phyloP scores from a whole-genome alignment of 1,139 yeast species.

The Suhomyces maxii region DNA sequence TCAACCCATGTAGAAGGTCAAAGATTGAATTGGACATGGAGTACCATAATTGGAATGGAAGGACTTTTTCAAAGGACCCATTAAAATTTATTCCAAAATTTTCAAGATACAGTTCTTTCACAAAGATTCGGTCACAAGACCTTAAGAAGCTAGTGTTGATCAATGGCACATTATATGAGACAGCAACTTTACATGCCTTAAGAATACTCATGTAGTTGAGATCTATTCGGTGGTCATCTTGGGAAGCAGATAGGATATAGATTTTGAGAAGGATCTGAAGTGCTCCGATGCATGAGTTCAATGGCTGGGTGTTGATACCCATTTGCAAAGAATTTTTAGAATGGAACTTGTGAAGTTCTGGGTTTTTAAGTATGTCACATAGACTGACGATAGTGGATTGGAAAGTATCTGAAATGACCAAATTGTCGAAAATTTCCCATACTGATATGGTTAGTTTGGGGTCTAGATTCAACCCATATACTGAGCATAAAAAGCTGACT shows the following conservation, averaged over 20 bases:
- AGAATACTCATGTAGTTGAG: conserved; percentile 25
- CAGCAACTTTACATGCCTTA: conserved; percentile 22
- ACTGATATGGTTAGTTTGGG: conserved; percentile 38
- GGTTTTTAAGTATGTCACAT: conserved; percentile 27
- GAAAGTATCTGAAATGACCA: conserved; percentile 23
- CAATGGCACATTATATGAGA: conserved; percentile 29
- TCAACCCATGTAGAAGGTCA: conserved; percentile 25
- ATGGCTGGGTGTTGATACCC: conserved; percentile 5
- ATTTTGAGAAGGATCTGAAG: conserved; percentile 30
- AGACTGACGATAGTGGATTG: conserved; percentile 22
- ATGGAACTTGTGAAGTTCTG: conserved; percentile 25
- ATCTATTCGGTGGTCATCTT: conserved; percentile 18
- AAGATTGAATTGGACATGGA: conserved; percentile 44
- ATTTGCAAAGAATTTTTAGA: conserved; percentile 4
- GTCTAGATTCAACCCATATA: conserved; percentile 47
- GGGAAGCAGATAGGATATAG: conserved; percentile 18
- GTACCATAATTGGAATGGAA: conserved; percentile 54
- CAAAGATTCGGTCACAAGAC: conserved; percentile 35
- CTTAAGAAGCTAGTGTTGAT: conserved; percentile 35
- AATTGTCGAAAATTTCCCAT: conserved; percentile 31
- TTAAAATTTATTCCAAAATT: conserved; percentile 15
- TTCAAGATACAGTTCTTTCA: conserved; percentile 24
- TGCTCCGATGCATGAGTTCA: conserved; percentile 53
- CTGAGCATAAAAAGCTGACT: conserved; percentile 49
- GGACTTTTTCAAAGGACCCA: conserved; percentile 21